These are phyloP conservation scores for Aspergillus spinulosporus DNA, from an alignment of 2,329 filamentous ascomycete species.

Conservation along the genomic window DNA sequence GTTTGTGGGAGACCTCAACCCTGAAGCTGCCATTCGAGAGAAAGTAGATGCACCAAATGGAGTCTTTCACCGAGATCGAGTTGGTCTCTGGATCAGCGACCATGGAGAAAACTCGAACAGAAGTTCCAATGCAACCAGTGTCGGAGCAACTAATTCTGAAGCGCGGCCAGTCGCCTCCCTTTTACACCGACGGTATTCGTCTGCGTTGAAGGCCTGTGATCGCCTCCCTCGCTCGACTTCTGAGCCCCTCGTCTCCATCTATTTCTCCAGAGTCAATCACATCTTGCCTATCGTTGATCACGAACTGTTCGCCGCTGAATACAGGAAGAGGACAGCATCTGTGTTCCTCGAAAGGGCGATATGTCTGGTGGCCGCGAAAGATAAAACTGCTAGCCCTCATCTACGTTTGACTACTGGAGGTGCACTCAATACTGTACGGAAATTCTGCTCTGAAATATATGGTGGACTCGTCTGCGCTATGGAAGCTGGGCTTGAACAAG, in stretches of 20 bases:
- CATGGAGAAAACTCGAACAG: constrained; percentile 6
- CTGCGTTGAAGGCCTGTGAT: constrained; percentile 30
- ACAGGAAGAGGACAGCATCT: constrained; percentile 27
- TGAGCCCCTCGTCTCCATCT: constrained; percentile 35
- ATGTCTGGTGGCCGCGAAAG: constrained; percentile 44
- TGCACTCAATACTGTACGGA: constrained; percentile 34
- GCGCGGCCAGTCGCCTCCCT: constrained; percentile 18
- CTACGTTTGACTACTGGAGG: constrained; percentile 35
- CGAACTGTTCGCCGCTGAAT: constrained; percentile 26
- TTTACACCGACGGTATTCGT: constrained; percentile 27
- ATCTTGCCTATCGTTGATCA: constrained; percentile 41
- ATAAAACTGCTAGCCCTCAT: constrained; percentile 31
- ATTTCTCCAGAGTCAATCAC: constrained; percentile 40
- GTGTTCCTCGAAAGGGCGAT: constrained; percentile 42
- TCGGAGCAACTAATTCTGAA: constrained; percentile 5
- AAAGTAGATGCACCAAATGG: constrained; percentile 27
- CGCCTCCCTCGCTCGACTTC: constrained; percentile 36
- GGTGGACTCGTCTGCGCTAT: constrained; percentile 40
- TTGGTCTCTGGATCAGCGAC: constrained; percentile 38
- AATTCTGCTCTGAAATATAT: constrained; percentile 42
- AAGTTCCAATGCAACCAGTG: constrained; percentile 2
- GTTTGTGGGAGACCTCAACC: constrained; percentile 45
- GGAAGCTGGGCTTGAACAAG: constrained; percentile 39
- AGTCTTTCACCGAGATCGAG: constrained; percentile 30
- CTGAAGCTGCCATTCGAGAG: constrained; percentile 42